A percentile compares a stretch with the other conserved stretches of the same genome.
Evolutionary conservation across 371 early-diverging fungal species (phyloP).

Genomic region (Lichtheimia corymbifera): DNA sequence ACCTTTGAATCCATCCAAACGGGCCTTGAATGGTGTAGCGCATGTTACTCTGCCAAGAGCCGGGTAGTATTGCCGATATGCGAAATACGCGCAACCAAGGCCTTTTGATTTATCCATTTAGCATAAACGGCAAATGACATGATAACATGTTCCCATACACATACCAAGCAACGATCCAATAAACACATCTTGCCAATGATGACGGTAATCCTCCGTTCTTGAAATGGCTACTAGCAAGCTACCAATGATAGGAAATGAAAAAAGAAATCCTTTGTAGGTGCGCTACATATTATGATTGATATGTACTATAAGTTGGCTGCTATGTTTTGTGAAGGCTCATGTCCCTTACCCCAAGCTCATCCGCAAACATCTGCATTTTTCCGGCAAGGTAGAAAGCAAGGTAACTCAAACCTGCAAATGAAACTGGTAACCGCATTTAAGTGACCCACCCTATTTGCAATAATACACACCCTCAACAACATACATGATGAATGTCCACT

Average conservation of each 20-base stretch:
- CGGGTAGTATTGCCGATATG: slow-evolving; percentile 26
- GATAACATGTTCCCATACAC: background rate
- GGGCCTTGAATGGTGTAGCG: slow-evolving; percentile 11
- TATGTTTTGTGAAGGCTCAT: background rate
- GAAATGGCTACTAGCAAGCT: slow-evolving; percentile 75
- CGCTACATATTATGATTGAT: slow-evolving; percentile 33
- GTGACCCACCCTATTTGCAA: slow-evolving; percentile 2
- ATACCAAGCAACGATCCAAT: slow-evolving; percentile 58
- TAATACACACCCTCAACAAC: background rate
- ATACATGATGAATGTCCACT: slow-evolving; percentile 89
- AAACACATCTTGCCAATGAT: slow-evolving; percentile 86
- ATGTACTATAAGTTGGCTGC: background rate
- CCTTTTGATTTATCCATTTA: slow-evolving; percentile 23
- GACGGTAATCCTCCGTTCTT: slow-evolving; percentile 76
- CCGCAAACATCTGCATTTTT: slow-evolving; percentile 68
- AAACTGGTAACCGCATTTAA: slow-evolving; percentile 31
- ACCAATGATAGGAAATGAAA: slow-evolving; percentile 60
- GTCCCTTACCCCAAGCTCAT: slow-evolving; percentile 56
- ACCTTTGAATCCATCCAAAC: slow-evolving; percentile 4
- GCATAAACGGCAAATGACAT: background rate
- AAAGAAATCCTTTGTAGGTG: slow-evolving; percentile 66
- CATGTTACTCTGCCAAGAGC: slow-evolving; percentile 10
- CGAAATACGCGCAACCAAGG: slow-evolving; percentile 16
- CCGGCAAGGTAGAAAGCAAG: slow-evolving; percentile 73
- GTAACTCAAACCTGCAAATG: slow-evolving; percentile 75